Evolutionary conservation across 2,329 filamentous ascomycete genomes (phyloP).

Genomic region (Tolypocladium ophioglossoides): DNA sequence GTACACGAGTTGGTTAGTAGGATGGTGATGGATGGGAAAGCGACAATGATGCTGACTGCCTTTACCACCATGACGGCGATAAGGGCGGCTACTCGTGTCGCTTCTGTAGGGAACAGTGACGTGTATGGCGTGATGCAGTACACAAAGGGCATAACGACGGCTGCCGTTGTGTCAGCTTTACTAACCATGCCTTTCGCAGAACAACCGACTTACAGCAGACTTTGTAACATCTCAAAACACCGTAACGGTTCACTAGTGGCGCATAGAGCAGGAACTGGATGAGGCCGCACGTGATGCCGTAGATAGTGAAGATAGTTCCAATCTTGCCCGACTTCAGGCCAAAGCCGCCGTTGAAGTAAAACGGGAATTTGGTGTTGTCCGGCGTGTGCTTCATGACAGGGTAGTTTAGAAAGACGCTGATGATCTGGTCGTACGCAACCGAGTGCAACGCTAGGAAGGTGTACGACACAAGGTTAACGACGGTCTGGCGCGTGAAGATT

Average conservation of each 20-base stretch:
- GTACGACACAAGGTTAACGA: slow-evolving; percentile 67
- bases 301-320: slow-evolving; percentile 75
- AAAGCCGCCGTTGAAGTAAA: slow-evolving; percentile 77
- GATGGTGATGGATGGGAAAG: slow-evolving; percentile 84
- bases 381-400: slow-evolving; percentile 46
- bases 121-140: slow-evolving; percentile 80
- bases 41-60: slow-evolving; percentile 66
- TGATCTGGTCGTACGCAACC: slow-evolving; percentile 75
- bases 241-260: slow-evolving; percentile 58
- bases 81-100: slow-evolving; percentile 48
- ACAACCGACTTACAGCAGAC: slow-evolving; percentile 35
- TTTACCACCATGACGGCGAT: slow-evolving; percentile 63
- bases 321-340: slow-evolving; percentile 64
- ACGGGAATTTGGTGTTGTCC: slow-evolving; percentile 53
- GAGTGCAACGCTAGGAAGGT: slow-evolving; percentile 72
- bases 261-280: slow-evolving; percentile 85
- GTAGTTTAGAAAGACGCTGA: slow-evolving; percentile 83
- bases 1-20: slow-evolving; percentile 78
- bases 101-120: slow-evolving; percentile 43
- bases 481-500: slow-evolving; percentile 65
- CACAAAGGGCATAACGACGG: slow-evolving; percentile 58
- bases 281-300: slow-evolving; percentile 68
- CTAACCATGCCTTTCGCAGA: not conserved
- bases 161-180: slow-evolving; percentile 16
- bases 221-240: slow-evolving; percentile 64